Evolutionary conservation across 2,329 filamentous ascomycete genomes (phyloP).

Genomic region (Arthrobotrys pseudoclavata): DNA sequence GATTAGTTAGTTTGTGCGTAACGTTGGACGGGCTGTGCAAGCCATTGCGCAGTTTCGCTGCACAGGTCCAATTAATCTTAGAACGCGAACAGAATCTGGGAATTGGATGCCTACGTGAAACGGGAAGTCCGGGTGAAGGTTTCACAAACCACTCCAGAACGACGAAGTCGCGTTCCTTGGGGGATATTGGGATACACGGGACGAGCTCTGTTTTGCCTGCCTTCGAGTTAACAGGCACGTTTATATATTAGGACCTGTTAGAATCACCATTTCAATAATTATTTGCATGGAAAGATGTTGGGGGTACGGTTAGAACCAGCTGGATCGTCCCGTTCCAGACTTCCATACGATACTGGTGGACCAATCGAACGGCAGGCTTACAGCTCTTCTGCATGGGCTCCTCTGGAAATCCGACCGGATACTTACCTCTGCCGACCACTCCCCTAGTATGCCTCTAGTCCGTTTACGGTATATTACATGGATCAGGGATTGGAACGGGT

Average conservation of each 20-base stretch:
- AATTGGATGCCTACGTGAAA: conserved; percentile 2
- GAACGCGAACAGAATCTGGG: conserved; percentile 12
- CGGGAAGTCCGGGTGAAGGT: neutral
- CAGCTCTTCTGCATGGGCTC: conserved; percentile 20
- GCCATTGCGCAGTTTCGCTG: conserved; percentile 13
- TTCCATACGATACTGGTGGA: neutral
- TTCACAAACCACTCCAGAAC: neutral
- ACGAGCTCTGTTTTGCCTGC: neutral
- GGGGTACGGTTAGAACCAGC: neutral
- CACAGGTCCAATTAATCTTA: conserved; percentile 5
- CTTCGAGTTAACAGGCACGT: conserved; percentile 4
- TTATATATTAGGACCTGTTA: conserved; percentile 4
- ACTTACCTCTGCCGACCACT: neutral
- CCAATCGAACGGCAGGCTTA: conserved; percentile 10
- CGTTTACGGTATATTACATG: neutral
- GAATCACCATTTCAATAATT: neutral
- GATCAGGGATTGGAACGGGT: neutral
- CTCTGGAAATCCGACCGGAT: neutral
- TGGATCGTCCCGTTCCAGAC: conserved; percentile 17
- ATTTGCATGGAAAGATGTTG: neutral
- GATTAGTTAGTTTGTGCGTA: conserved; percentile 15
- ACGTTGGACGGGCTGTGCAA: conserved; percentile 34
- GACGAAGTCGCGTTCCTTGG: neutral
- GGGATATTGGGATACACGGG: neutral
- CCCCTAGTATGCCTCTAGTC: neutral